Conservation (phyloP, 2,329 filamentous ascomycete species). For the Coccinonectria pachysandricola region DNA sequence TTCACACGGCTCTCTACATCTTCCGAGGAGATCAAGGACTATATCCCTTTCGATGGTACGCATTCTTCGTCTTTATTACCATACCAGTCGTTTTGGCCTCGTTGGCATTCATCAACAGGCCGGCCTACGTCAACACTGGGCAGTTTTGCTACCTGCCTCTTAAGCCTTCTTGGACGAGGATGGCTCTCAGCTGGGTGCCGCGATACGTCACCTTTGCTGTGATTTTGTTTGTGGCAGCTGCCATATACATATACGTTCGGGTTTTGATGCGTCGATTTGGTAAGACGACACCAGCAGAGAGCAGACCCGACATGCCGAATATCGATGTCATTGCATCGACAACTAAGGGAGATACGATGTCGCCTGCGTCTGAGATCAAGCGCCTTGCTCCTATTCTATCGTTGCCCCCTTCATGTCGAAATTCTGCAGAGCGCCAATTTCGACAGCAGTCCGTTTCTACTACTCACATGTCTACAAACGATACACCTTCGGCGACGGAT, state of each 20-base stretch:
- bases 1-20: constrained; percentile 65
- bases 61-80: constrained; percentile 46
- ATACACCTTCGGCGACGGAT: too few relatives aligned
- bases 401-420: too few relatives aligned
- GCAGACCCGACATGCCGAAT: too few relatives aligned
- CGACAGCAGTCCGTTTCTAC: too few relatives aligned
- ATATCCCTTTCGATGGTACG: constrained; percentile 53
- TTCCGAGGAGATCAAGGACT: constrained; percentile 55
- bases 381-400: too few relatives aligned
- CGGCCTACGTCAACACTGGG: constrained; percentile 51
- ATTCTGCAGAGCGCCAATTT: too few relatives aligned
- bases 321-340: too few relatives aligned
- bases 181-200: constrained; percentile 62
- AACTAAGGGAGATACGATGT: too few relatives aligned
- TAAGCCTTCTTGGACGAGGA: constrained; percentile 56
- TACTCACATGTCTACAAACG: too few relatives aligned
- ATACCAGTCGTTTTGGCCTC: constrained; percentile 50
- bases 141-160: constrained; percentile 62
- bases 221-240: constrained; percentile 55
- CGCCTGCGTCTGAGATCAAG: too few relatives aligned
- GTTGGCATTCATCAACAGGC: constrained; percentile 50
- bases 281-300: too few relatives aligned
- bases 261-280: constrained; percentile 32
- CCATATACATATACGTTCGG: constrained; percentile 60
- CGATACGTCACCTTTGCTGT: constrained; percentile 57